Conservation (phyloP, 176 grass and related monocot species). For the Lolium rigidum region DNA sequence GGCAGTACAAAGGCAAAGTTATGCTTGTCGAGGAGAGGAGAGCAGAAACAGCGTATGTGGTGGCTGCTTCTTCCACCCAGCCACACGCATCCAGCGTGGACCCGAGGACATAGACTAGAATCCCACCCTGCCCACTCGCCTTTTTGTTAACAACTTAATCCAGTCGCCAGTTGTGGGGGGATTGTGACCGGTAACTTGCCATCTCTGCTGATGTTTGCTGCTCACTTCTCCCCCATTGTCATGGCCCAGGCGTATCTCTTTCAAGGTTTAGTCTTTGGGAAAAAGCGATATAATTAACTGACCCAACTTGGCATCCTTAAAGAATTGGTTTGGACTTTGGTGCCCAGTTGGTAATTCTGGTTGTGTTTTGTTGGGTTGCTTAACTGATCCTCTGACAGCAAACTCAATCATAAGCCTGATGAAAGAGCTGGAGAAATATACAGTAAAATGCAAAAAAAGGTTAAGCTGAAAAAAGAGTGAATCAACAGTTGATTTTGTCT, state of each 20-base stretch:
- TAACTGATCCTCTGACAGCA: slow-evolving; percentile 40
- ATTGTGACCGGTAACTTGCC: slow-evolving; percentile 64
- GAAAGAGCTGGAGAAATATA: slow-evolving; percentile 11
- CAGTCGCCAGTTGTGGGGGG: slow-evolving; percentile 50
- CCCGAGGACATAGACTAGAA: slow-evolving; percentile 51
- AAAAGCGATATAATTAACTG: slow-evolving; percentile 32
- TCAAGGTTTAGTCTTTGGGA: slow-evolving; percentile 17
- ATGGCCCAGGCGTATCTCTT: slow-evolving; percentile 18
- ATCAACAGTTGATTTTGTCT: not conserved
- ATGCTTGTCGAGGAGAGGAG: slow-evolving; percentile 32
- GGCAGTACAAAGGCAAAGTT: slow-evolving; percentile 38
- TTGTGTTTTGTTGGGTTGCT: slow-evolving; percentile 27
- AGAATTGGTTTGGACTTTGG: slow-evolving; percentile 27
- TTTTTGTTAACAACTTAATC: slow-evolving; percentile 49
- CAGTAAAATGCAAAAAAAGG: not conserved
- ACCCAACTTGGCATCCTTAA: slow-evolving; percentile 48
- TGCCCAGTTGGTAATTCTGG: slow-evolving; percentile 53
- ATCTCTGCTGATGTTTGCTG: slow-evolving; percentile 54
- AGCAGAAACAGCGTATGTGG: slow-evolving; percentile 30
- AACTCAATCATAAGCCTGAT: slow-evolving; percentile 25
- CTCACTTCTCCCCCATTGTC: slow-evolving; percentile 6
- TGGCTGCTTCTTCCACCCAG: slow-evolving; percentile 50
- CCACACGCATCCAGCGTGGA: slow-evolving; percentile 48
- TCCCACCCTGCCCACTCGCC: slow-evolving; percentile 17
- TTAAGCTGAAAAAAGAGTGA: not conserved